Conservation (phyloP, 106 monocot species). For the Acorus gramineus region DNA sequence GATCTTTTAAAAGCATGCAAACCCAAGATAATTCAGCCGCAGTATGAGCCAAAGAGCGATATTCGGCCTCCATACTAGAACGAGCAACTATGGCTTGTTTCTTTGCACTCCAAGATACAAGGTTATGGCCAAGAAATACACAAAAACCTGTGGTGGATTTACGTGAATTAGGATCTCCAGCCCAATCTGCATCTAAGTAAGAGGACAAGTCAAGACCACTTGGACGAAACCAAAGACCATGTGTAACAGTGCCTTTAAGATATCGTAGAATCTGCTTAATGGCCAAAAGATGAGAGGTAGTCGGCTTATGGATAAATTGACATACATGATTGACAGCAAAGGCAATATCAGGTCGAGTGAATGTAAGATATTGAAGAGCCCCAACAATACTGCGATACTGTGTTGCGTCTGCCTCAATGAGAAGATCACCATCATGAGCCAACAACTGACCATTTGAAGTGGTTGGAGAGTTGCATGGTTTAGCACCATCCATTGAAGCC, state of each 20-base stretch:
- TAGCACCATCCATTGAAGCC: background rate
- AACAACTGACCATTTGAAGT: background rate
- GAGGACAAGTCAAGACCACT: background rate
- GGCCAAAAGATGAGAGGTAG: background rate
- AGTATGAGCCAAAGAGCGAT: background rate
- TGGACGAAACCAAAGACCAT: background rate
- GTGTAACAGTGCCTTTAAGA: background rate
- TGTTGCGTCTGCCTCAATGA: background rate
- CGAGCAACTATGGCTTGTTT: background rate
- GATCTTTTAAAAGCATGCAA: background rate
- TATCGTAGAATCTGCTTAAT: background rate
- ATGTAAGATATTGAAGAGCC: background rate
- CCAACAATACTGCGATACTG: background rate
- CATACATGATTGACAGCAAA: background rate
- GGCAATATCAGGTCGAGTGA: background rate
- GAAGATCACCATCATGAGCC: background rate
- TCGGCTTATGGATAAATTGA: background rate
- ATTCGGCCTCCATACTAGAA: background rate
- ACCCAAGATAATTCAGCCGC: background rate
- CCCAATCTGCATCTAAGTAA: background rate
- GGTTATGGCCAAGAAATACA: background rate
- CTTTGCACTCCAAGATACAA: background rate
- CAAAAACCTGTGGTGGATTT: background rate
- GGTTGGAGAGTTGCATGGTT: background rate
- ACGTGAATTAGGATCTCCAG: background rate